Evolutionary conservation across 73 alveolate species (phyloP), one percentile per base, ranked within the genome.

Genomic region (Breviolum minutum): DNA sequence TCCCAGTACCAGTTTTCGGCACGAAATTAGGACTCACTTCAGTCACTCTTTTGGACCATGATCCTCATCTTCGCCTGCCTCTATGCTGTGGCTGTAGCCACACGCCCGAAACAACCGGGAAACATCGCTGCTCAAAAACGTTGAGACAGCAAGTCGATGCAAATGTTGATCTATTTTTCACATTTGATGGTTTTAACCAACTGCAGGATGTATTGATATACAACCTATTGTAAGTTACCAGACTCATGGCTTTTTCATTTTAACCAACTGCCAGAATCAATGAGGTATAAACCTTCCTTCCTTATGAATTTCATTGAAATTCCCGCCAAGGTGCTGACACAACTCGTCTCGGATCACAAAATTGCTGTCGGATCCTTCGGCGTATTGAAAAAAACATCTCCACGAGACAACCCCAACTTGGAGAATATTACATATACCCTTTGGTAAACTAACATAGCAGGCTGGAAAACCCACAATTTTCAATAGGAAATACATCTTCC

Each of bases 1-100:
- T 40, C 54, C 54, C 54, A 40, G 54, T 40, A 40, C 5, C 54
- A 40, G 54, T 40, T 40, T 40, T 40, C 54, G 3, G 54, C 54
- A 40, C 54, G 54, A 40, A 40, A 40, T 40, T 29, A 89, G 97
- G 97, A 92, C 66, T 92, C 98, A 14, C 90, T 92, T 29, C 98
- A 92, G 68, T 92, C 98, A 3, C 98, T 92, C n/a, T 92, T 92
- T 32, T 92, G 98, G 98, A 92, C 98, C 12, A 92, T 92, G 98
- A 80, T 92, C 80, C 98, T 92, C 69, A 92, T 92, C 66, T 92
- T 92, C 66, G 98, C 98, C 54, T 92, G 98, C 66, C 90, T 92
- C 27, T 92, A 92, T 40, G 98, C 90, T 5, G 98, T 92, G 27
- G 29, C 90, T 0, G 98, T 92, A 24, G 97, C 54, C 54, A 40